Base-by-base conservation (phyloP, 2,329 filamentous ascomycete species). In the Byssochlamys sp. region DNA sequence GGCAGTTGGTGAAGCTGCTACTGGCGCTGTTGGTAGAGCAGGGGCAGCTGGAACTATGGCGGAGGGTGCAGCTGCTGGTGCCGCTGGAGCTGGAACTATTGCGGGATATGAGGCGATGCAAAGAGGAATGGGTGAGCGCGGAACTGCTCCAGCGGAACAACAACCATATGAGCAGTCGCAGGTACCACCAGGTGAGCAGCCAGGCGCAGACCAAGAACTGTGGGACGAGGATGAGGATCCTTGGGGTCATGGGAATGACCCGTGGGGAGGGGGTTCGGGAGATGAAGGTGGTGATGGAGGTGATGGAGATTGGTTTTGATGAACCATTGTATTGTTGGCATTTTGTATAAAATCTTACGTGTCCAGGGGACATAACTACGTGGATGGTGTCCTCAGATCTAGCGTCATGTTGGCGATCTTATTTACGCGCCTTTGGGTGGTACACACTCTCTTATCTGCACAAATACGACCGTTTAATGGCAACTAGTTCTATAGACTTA, bases 61-160 rank as follows among this genome's bases (percentile, higher is more conserved):
- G 6, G 61, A 60, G 10, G 68, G 63, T 48, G 67, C 68, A 53
- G 73, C 73, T 35, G 77, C 79, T 57, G 77, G 78, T 14, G 77
- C 70, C 39, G 76, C 75, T 28, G 80, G 82, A 4, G 83, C 81
- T 4, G 83, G 82, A 5, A 79, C 81, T 1, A 80, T 85, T 73
- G 83, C 82, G 33, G 84, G 82, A 3, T 84, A 84, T 63, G 84
- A 85, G 67, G 82, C 83, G 3, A 83, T 85, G 81, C 80, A 82
- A 59, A 69, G 81, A 59, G 78, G 79, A 2, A 69, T 75, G 62
- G 71, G 71, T 19, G 62, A 67, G 27, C 60, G 60, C 19, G 58
- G 65, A 14, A 45, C 59, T 24, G 52, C 59, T 11, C 54, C 63
- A 12, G 57, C 63, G 24, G 64, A 63, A 26, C 63, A 66, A 49